A percentile compares a stretch with the other conserved stretches of the same genome.
Evolutionary conservation across 225 moss, liverwort and hornwort genomes (phyloP).

Genomic region (Thuidium tamariscinum): DNA sequence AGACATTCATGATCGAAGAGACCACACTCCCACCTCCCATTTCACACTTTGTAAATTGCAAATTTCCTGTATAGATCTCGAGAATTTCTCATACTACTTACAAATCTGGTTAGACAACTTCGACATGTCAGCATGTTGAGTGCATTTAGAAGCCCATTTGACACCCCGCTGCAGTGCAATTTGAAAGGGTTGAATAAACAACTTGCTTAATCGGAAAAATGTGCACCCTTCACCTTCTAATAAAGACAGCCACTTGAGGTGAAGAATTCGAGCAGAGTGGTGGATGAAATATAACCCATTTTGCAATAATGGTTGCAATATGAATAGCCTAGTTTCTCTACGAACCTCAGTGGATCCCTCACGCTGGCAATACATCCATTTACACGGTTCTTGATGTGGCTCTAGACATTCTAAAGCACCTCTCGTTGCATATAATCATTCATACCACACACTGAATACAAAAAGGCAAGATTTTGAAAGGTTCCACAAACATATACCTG

Average conservation of each 20-base stretch:
- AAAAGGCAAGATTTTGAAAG: background rate
- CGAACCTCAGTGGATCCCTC: background rate
- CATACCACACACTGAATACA: background rate
- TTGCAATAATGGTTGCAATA: background rate
- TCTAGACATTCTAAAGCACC: background rate
- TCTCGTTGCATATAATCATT: background rate
- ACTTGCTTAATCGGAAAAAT: background rate
- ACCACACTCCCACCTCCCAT: background rate
- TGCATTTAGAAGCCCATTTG: background rate
- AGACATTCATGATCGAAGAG: background rate
- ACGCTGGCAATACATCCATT: background rate
- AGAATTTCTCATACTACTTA: background rate
- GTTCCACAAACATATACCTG: constrained; percentile 4
- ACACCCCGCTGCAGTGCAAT: background rate
- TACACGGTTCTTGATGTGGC: background rate
- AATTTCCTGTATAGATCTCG: background rate
- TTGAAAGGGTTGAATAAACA: background rate
- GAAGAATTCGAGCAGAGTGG: background rate
- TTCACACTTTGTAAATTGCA: background rate
- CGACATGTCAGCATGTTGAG: background rate
- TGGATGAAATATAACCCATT: background rate
- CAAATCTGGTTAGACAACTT: background rate
- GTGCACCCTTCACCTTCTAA: background rate
- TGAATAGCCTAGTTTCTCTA: background rate
- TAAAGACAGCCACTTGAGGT: background rate